Base-by-base conservation (phyloP, 2,329 filamentous ascomycete genomes). In the Trichoderma arundinaceum region DNA sequence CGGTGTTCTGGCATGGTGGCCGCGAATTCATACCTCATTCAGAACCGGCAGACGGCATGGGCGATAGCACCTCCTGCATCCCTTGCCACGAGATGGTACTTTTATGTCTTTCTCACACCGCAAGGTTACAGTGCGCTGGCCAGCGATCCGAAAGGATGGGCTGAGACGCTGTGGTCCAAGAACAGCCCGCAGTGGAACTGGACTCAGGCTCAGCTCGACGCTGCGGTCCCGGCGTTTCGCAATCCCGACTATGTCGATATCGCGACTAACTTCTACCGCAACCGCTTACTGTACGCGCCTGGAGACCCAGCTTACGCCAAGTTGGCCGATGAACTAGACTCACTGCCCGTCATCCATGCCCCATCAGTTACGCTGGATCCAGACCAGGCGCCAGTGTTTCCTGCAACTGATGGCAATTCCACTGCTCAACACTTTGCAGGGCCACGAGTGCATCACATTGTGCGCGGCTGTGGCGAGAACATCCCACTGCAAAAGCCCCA, bases 221-320 rank as follows among this genome's bases (percentile, higher is more conserved):
- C 68, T 19, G 69, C 71, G 8, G 68, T 68, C n/a, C 56, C 65
- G 54, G 66, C 68, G 33, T 67, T 62, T 64, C 52, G 44, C 19
- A 54, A 66, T 22, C 39, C 61, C 13, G 49, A 38, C 39, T 64
- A 64, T 32, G 38, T 64, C 84, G 4, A 83, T 74, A 4, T 82
- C 81, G 69, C 82, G 80, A 69, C 84, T 80, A 1, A 80, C 73
- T 2, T 79, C 79, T 2, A 82, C 81, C 13, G 84, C 17, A 51
- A 68, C 22, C 38, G 66, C 33, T 41, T 67, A 33, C 46, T 58
- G 9, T 73, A 57, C 74, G 75, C 68, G 73, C 74, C 58, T 74
- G 61, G 65, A 22, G 65, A 60, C 32, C 53, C 54, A 15, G 39
- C 22, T 15, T 67, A 57, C 41, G 66, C 46, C 22, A 7, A 61